Evolutionary conservation across 345 rosid species (phyloP), one percentile per base, ranked within the genome.

Genomic region (Sisymbrium irio): DNA sequence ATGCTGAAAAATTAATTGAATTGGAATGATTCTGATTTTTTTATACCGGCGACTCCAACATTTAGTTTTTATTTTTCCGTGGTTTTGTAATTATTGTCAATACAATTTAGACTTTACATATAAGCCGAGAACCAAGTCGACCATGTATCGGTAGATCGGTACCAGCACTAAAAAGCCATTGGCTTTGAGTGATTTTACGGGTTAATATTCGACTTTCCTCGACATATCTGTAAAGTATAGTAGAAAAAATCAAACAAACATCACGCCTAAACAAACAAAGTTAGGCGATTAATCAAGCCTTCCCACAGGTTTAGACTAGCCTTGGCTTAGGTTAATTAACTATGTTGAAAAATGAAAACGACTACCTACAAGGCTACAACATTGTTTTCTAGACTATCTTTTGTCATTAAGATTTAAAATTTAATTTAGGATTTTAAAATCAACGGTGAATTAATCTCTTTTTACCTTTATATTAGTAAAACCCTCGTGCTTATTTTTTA

Each of bases 251-350:
- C 49, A 64, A 73, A 65, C 27, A 44, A 54, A 55, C 15, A 33
- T 73, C 55, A 63, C 46, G 0, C 57, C 27, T 46, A 55, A 44
- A 54, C 20, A 55, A 64, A 42, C 6, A 54, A 64, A 54, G 63
- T 19, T 72, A 3, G 62, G 46, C 17, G 18, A 72, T 19, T 30
- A 20, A 72, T 40, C 62, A 62, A 20, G 7, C 14, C 58, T 55
- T 44, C 55, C 65, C 57, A 64, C 57, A 27, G 36, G 51, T 61
- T n/a, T n/a, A n/a, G n/a, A n/a, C n/a, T n/a, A n/a, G n/a, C n/a
- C n/a, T n/a, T n/a, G n/a, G 33, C 42, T 41, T 53, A 10, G 39
- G 36, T 39, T 25, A 27, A 15, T 39, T 18, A n/a, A 14, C 19
- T 20, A 32, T 44, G 64, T 56, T 22, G 56, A 50, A 50, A 50